phyloP scores from a whole-genome alignment of 2,329 filamentous ascomycete species.

The Penicillium nordicum region DNA sequence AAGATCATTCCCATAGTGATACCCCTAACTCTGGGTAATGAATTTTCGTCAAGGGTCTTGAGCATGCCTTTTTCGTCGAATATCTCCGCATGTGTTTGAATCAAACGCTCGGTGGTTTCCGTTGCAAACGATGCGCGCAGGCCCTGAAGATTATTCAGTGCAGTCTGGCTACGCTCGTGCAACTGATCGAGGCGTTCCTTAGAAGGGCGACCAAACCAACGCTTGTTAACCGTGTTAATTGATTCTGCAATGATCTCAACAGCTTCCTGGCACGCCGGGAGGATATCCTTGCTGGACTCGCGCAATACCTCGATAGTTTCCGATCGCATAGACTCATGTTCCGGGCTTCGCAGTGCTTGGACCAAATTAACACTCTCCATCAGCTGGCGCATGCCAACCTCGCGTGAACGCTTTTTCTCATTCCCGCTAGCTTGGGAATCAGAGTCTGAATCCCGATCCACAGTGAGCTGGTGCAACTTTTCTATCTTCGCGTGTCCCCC shows the following conservation, averaged over 20 bases:
- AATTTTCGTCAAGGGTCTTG: constrained; percentile 23
- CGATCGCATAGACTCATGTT: constrained; percentile 31
- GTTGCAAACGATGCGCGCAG: constrained; percentile 25
- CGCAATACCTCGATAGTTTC: constrained; percentile 36
- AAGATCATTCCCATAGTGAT: constrained; percentile 49
- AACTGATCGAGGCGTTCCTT: constrained; percentile 21
- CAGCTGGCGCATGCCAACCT: constrained; percentile 32
- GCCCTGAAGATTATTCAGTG: constrained; percentile 25
- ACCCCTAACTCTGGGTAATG: constrained; percentile 34
- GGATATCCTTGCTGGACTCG: constrained; percentile 24
- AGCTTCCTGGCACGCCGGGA: constrained; percentile 29
- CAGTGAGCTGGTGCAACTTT: constrained; percentile 12
- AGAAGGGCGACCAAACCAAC: constrained; percentile 28
- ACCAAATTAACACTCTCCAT: constrained; percentile 36
- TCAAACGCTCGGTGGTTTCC: constrained; percentile 42
- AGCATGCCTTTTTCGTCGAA: constrained; percentile 45
- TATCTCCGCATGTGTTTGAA: constrained; percentile 40
- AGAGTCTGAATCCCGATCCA: constrained; percentile 3
- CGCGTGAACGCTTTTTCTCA: constrained; percentile 19
- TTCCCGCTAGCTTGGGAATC: constrained; percentile 1
- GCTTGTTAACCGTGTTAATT: constrained; percentile 30
- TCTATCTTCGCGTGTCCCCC: constrained; percentile 19
- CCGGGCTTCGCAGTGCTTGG: constrained; percentile 39
- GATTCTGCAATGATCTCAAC: constrained; percentile 22
- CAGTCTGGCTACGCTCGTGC: constrained; percentile 17